Evolutionary conservation across 345 rosid species (phyloP).

Genomic region (Moricandia moricandioides): DNA sequence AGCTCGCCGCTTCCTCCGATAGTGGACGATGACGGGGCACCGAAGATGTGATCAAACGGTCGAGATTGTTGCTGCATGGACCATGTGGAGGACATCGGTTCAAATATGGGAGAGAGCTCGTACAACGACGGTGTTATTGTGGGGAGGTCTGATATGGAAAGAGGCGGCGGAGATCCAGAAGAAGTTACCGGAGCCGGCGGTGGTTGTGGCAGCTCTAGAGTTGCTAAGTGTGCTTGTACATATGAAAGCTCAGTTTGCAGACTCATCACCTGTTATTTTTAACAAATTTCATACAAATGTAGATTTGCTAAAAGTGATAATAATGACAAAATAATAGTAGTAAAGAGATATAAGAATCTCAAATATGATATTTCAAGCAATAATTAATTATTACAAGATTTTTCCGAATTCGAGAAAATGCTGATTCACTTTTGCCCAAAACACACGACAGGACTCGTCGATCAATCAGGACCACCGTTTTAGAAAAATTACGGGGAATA

Average conservation of each 20-base stretch:
- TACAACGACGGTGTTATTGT: slow-evolving; percentile 48
- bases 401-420: slow-evolving; percentile 24
- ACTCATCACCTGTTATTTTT: slow-evolving; percentile 52
- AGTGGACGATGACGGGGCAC: slow-evolving; percentile 21
- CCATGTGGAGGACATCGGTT: slow-evolving; percentile 55
- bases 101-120: slow-evolving; percentile 70
- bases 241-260: slow-evolving; percentile 79
- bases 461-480: slow-evolving; percentile 27
- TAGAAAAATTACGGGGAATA: slow-evolving; percentile 8
- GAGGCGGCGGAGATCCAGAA: slow-evolving; percentile 46
- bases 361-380: slow-evolving; percentile 22
- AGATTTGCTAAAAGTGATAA: background rate
- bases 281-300: background rate
- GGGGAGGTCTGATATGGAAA: slow-evolving; percentile 73
- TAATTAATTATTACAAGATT: slow-evolving; percentile 23
- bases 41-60: slow-evolving; percentile 57
- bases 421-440: slow-evolving; percentile 22
- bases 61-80: slow-evolving; percentile 50
- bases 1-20: slow-evolving; percentile 60
- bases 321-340: background rate
- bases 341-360: slow-evolving; percentile 12
- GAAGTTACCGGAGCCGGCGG: slow-evolving; percentile 38
- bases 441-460: slow-evolving; percentile 18
- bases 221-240: slow-evolving; percentile 67
- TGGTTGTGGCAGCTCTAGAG: slow-evolving; percentile 59